Conservation (phyloP, 371 early-diverging fungal species). For the Actinomucor elegans region DNA sequence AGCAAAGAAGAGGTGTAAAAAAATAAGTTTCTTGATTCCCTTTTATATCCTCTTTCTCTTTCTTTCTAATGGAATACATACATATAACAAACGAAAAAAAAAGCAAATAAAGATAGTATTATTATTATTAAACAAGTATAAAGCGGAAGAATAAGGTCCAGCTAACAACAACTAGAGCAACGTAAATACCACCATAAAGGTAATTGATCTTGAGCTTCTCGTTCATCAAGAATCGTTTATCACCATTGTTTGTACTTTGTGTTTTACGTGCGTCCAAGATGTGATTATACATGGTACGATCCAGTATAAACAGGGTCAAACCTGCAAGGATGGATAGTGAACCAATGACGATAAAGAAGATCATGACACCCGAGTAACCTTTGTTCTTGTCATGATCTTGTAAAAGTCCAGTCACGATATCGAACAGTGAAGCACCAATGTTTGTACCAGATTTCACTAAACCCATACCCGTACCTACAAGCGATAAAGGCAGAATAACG, state of each 20-base stretch:
- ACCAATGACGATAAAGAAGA: constrained; percentile 54
- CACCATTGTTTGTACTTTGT: background rate
- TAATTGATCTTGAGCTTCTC: constrained; percentile 37
- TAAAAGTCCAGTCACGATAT: constrained; percentile 64
- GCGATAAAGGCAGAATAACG: constrained; percentile 54
- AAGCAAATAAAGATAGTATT: background rate
- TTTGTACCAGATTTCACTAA: constrained; percentile 67
- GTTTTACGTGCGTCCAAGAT: constrained; percentile 34
- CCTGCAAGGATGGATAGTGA: constrained; percentile 43
- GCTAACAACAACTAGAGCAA: constrained; percentile 35
- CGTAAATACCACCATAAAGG: constrained; percentile 47
- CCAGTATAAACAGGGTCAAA: constrained; percentile 39
- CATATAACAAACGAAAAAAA: background rate
- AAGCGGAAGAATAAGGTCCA: constrained; percentile 54
- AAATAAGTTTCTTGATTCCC: constrained; percentile 1
- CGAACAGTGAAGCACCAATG: constrained; percentile 64
- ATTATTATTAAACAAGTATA: background rate
- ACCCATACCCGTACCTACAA: constrained; percentile 72
- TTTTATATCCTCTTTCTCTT: background rate
- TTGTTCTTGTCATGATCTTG: constrained; percentile 54
- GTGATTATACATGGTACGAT: constrained; percentile 40
- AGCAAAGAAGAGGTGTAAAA: constrained; percentile 19
- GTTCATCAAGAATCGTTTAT: constrained; percentile 12
- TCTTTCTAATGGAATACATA: background rate
- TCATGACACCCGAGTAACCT: constrained; percentile 56